Percentiles rank a stretch among this genome's conserved stretches.
These are phyloP conservation scores for Solanum corneliomulleri DNA, from an alignment of 257 asterid genomes.

Conservation along the genomic window DNA sequence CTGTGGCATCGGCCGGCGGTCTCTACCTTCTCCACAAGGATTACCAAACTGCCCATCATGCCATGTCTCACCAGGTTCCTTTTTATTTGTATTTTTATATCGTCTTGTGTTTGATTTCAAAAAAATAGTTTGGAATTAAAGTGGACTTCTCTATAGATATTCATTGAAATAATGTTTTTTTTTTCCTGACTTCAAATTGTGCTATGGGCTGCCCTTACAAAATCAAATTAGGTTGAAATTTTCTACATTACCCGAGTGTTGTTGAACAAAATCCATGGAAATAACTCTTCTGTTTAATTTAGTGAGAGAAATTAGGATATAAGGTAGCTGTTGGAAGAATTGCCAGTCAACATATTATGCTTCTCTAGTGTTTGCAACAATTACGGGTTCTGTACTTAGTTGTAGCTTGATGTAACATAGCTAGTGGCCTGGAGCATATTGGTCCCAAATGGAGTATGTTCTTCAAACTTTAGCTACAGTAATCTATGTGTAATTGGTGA, in stretches of 20 bases:
- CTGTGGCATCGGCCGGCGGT: slow-evolving; percentile 70
- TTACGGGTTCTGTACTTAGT: background rate
- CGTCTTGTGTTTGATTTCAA: too few species aligned
- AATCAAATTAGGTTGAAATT: background rate
- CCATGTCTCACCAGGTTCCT: slow-evolving; percentile 55
- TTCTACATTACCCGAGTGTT: background rate
- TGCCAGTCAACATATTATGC: background rate
- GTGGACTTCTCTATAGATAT: background rate
- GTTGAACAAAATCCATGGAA: background rate
- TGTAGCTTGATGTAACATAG: background rate
- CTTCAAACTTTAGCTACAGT: background rate
- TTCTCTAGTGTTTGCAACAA: background rate
- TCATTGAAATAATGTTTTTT: background rate
- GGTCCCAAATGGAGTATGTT: background rate
- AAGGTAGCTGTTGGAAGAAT: background rate
- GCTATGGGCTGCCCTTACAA: background rate
- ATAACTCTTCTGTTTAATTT: background rate
- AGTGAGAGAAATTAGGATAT: background rate
- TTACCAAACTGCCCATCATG: slow-evolving; percentile 55
- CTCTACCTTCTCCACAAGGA: slow-evolving; percentile 66
- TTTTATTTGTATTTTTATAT: background rate
- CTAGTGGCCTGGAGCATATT: background rate
- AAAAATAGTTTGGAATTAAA: background rate
- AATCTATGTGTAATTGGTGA: background rate
- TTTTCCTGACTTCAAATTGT: background rate